A percentile compares a stretch with the other conserved stretches of the same genome.
phyloP scores from a whole-genome alignment of 2,329 filamentous ascomycete genomes.

The Epichloe amarillans region DNA sequence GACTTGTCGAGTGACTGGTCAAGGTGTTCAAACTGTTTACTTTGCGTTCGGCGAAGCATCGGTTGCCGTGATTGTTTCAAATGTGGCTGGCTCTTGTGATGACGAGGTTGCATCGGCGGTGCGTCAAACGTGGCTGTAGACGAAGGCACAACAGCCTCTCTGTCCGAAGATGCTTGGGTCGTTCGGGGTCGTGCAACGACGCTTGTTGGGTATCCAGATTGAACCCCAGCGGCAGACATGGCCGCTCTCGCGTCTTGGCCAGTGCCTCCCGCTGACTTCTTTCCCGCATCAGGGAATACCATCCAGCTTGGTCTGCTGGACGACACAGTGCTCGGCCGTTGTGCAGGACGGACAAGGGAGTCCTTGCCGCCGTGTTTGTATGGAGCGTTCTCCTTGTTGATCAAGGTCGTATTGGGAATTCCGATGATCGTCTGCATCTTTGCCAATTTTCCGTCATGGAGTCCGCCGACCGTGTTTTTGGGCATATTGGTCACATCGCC shows the following conservation, averaged over 20 bases:
- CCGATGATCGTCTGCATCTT: conserved; percentile 17
- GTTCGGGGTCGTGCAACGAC: conserved; percentile 1
- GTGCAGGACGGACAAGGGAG: conserved; percentile 25
- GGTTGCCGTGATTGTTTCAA: conserved; percentile 29
- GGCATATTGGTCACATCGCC: conserved; percentile 68
- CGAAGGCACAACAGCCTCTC: conserved; percentile 1
- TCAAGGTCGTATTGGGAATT: conserved; percentile 13
- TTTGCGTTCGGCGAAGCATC: conserved; percentile 30
- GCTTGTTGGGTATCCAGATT: neutral
- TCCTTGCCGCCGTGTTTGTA: conserved; percentile 18
- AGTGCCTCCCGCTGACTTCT: conserved; percentile 10
- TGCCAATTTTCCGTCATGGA: conserved; percentile 22
- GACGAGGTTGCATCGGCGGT: conserved; percentile 26
- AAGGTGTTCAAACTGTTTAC: conserved; percentile 24
- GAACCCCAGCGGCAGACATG: conserved; percentile 3
- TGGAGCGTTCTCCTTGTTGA: conserved; percentile 32
- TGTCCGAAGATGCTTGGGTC: conserved; percentile 2
- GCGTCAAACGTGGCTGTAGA: conserved; percentile 9
- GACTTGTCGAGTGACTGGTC: conserved; percentile 6
- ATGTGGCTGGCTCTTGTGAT: conserved; percentile 41
- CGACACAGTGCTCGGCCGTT: conserved; percentile 11
- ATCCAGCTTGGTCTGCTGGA: conserved; percentile 1
- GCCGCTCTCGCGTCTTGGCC: conserved; percentile 3
- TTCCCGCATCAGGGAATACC: conserved; percentile 7
- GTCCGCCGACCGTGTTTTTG: conserved; percentile 18